These are phyloP conservation scores for Alloteropsis semialata DNA, from an alignment of 176 grass and related monocot species.

Conservation along the genomic window DNA sequence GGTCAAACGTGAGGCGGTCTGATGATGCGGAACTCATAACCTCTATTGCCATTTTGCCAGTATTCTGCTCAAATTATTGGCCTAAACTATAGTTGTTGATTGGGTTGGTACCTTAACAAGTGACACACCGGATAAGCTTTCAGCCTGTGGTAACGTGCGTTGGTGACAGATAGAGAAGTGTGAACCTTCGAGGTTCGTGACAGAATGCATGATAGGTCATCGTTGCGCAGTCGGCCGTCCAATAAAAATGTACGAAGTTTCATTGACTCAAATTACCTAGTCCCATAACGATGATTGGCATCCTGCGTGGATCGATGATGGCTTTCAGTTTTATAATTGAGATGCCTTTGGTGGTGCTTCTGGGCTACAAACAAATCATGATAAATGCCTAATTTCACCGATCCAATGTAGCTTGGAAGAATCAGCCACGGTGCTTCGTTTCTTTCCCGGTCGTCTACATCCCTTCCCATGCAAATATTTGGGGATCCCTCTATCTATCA, in stretches of 20 bases:
- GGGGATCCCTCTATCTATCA: too few species aligned
- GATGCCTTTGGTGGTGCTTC: too few species aligned
- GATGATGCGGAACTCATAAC: neutral
- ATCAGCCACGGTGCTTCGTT: too few species aligned
- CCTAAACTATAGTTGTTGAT: neutral
- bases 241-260: constrained; percentile 19
- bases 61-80: constrained; percentile 28
- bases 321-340: neutral
- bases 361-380: too few species aligned
- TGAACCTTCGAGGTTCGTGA: neutral
- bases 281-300: neutral
- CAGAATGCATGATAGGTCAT: neutral
- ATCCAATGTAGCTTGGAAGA: too few species aligned
- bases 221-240: neutral
- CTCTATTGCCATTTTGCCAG: neutral
- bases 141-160: too few species aligned
- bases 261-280: too few species aligned
- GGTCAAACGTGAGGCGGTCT: neutral
- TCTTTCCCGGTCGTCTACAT: too few species aligned
- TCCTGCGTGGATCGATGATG: neutral
- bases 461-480: too few species aligned
- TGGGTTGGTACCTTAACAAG: neutral
- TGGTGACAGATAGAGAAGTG: neutral
- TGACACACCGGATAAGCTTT: constrained; percentile 30
- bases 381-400: too few species aligned